Conservation (phyloP, 257 asterid species). For the Eustoma russellianum region DNA sequence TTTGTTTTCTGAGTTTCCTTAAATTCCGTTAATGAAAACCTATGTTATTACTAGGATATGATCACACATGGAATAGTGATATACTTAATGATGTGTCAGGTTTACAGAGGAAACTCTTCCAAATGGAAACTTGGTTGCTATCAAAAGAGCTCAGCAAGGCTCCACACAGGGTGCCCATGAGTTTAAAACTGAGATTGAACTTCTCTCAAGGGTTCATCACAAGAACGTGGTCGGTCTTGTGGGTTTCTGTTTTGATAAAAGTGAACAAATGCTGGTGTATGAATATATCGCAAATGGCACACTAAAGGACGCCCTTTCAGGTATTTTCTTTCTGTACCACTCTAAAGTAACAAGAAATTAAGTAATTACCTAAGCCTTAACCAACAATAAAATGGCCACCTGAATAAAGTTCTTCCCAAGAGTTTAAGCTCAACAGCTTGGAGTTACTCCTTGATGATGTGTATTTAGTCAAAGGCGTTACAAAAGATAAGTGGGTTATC, state of each 20-base stretch:
- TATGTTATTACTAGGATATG: neutral
- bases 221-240: conserved; percentile 78
- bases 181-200: conserved; percentile 96
- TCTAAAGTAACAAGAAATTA: no score
- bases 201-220: conserved; percentile 91
- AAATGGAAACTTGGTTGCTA: conserved; percentile 54
- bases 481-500: no score
- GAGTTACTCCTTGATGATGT: no score
- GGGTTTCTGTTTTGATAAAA: conserved; percentile 86
- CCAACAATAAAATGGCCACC: no score
- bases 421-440: no score
- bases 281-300: conserved; percentile 80
- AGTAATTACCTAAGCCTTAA: no score
- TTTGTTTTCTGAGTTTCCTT: no score
- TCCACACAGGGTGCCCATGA: conserved; percentile 66
- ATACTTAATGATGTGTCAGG: conserved; percentile 25
- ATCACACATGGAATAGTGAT: neutral
- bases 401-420: no score
- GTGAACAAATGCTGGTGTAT: conserved; percentile 81
- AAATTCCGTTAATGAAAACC: no score
- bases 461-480: no score
- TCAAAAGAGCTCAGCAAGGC: conserved; percentile 75
- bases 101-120: conserved; percentile 69
- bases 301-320: conserved; percentile 71
- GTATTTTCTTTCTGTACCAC: conserved; percentile 27